Percentiles rank a stretch among this genome's conserved stretches.
Evolutionary conservation across 1,284 basidiomycete species (phyloP).

Genomic region (Malassezia pachydermatis): DNA sequence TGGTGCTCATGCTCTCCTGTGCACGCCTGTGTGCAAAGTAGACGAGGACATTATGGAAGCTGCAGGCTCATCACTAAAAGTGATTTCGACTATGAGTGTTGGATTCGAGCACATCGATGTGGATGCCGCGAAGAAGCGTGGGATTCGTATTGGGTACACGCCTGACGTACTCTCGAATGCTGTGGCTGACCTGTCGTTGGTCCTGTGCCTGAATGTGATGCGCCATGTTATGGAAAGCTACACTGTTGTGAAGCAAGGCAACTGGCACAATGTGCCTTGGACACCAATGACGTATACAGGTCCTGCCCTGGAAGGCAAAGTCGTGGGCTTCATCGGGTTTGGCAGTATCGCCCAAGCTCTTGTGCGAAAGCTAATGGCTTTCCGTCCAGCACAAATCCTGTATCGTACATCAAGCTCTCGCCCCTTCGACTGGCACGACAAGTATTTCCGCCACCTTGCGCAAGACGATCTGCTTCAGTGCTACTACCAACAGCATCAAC

Average conservation of each 20-base stretch:
- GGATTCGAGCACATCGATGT: constrained; percentile 67
- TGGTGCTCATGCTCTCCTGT: constrained; percentile 59
- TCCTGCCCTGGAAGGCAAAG: constrained; percentile 57
- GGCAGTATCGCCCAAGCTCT: constrained; percentile 48
- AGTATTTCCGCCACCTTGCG: constrained; percentile 22
- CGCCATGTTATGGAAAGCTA: constrained; percentile 61
- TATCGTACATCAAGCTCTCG: constrained; percentile 29
- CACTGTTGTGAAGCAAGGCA: constrained; percentile 59
- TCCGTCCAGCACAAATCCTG: constrained; percentile 23
- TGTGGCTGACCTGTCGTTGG: constrained; percentile 76
- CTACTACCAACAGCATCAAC: background rate
- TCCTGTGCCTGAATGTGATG: constrained; percentile 81
- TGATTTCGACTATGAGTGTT: constrained; percentile 69
- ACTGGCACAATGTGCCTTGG: constrained; percentile 64
- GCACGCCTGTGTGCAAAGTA: constrained; percentile 65
- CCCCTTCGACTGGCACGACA: constrained; percentile 21
- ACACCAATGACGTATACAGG: constrained; percentile 64
- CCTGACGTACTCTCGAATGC: constrained; percentile 80
- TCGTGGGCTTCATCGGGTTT: constrained; percentile 81
- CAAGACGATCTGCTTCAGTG: constrained; percentile 14
- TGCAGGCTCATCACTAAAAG: constrained; percentile 55
- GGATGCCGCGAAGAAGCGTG: constrained; percentile 56
- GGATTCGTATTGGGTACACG: constrained; percentile 74
- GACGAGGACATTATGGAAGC: constrained; percentile 50
- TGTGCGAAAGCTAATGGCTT: constrained; percentile 23